Evolutionary conservation across 306 rosid species (phyloP).

Genomic region (Cucumis sativus): Cucumber_9930_V3 NC_026656.2:14100501-14101000

Average conservation of each 20-base stretch:
- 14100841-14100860: slow-evolving; percentile 43
- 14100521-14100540: too few species aligned
- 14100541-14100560: too few species aligned
- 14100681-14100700: slow-evolving; percentile 72
- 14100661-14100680: slow-evolving; percentile 54
- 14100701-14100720: neutral
- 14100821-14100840: slow-evolving; percentile 27
- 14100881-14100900: slow-evolving; percentile 74
- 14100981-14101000: slow-evolving; percentile 49
- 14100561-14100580: too few species aligned
- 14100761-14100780: too few species aligned
- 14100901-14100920: slow-evolving; percentile 64
- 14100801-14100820: slow-evolving; percentile 50
- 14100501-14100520: too few species aligned
- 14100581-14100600: too few species aligned
- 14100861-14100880: neutral
- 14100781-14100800: slow-evolving; percentile 48
- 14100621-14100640: too few species aligned
- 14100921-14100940: slow-evolving; percentile 30
- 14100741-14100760: too few species aligned
- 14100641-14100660: slow-evolving; percentile 13
- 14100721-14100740: too few species aligned
- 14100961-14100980: slow-evolving; percentile 69
- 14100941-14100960: slow-evolving; percentile 68
- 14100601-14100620: too few species aligned